Evolutionary conservation across 2,329 filamentous ascomycete genomes (phyloP).

Genomic region (Colletotrichum truncatum): DNA sequence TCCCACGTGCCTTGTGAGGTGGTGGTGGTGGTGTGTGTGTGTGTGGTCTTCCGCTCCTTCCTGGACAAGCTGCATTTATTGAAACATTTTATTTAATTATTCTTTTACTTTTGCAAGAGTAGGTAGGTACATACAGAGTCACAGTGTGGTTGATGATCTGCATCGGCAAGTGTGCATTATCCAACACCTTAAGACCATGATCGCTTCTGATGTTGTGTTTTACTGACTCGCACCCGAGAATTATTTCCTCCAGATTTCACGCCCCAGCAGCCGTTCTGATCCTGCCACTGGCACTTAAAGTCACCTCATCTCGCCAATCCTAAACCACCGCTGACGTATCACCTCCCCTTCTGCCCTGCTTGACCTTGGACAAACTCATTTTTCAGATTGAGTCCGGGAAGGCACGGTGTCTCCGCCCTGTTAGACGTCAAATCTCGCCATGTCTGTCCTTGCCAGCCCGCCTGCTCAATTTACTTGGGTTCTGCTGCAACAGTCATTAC

Average conservation of each 20-base stretch:
- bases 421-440: conserved; percentile 16
- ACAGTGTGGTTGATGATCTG: background rate
- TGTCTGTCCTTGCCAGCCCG: background rate
- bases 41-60: background rate
- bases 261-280: background rate
- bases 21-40: too few relatives aligned
- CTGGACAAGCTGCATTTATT: background rate
- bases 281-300: background rate
- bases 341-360: too few relatives aligned
- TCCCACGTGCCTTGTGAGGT: too few relatives aligned
- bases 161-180: background rate
- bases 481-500: background rate
- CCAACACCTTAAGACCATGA: background rate
- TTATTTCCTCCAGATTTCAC: background rate
- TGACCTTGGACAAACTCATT: too few relatives aligned
- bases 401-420: background rate
- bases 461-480: background rate
- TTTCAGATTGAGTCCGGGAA: too few relatives aligned
- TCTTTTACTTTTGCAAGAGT: too few relatives aligned
- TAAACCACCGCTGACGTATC: conserved; percentile 21
- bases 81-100: too few relatives aligned
- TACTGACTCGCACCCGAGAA: conserved; percentile 17
- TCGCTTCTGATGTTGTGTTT: background rate
- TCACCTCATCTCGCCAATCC: conserved; percentile 18
- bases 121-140: background rate